These are phyloP conservation scores for Nitzschia sp. DNA, from an alignment of 108 stramenopile genomes.

Conservation along the genomic window DNA sequence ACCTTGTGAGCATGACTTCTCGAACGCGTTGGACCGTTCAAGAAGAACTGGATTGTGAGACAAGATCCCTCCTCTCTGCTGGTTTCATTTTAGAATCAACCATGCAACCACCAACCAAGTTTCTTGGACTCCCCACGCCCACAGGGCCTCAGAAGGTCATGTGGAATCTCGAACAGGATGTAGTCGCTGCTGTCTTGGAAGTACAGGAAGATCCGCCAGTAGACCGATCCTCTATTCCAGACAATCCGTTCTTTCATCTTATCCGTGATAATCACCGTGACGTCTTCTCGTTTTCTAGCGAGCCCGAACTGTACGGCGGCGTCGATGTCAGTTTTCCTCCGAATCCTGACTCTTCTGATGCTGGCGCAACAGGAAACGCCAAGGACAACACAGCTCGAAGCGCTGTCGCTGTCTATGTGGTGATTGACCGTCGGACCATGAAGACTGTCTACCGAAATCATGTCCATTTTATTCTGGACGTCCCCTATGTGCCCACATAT, in stretches of 20 bases:
- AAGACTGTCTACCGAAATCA: constrained; percentile 50
- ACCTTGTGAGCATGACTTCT: not conserved
- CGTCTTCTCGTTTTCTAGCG: constrained; percentile 10
- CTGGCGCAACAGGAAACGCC: too few relatives aligned
- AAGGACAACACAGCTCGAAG: not conserved
- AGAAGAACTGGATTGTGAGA: too few relatives aligned
- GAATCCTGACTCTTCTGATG: too few relatives aligned
- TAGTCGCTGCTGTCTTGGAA: constrained; percentile 18
- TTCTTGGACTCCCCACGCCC: too few relatives aligned
- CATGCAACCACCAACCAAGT: too few relatives aligned
- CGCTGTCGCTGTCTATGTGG: constrained; percentile 67
- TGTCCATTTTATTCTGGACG: constrained; percentile 27
- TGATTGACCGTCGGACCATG: constrained; percentile 39
- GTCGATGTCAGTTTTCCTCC: constrained; percentile 63
- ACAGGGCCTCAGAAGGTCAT: constrained; percentile 7
- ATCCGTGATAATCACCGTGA: constrained; percentile 13
- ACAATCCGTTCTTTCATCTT: constrained; percentile 11
- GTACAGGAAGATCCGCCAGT: constrained; percentile 21
- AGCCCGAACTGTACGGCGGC: constrained; percentile 51
- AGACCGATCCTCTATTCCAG: not conserved
- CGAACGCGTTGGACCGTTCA: too few relatives aligned
- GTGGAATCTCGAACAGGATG: constrained; percentile 28
- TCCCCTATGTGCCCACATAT: constrained; percentile 53
- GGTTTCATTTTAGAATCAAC: too few relatives aligned
- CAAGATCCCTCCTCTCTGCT: too few relatives aligned